Base-by-base conservation (phyloP, 768 basidiomycete species). In the Tubosaeta sp. region DNA sequence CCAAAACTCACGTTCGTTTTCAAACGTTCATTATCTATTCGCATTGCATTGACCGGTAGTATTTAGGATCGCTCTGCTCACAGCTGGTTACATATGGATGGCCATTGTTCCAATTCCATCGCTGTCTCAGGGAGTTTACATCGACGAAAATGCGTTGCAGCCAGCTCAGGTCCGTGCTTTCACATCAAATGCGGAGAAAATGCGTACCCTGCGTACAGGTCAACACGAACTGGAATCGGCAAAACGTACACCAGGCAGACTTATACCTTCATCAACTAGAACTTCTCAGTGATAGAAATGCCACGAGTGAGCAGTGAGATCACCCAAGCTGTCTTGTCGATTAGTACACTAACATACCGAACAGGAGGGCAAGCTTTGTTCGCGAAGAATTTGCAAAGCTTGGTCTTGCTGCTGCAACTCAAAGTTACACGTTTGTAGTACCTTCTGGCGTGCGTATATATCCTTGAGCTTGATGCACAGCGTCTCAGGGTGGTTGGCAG, bases 71-170 rank as follows among this genome's bases (percentile, higher is more conserved):
- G 41, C 72, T 5, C 70, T 97, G 25, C 77, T 91, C 48, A 48
- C 75, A 25, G 71, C 73, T 5, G 93, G 93, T 12, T 84, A 91
- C 66, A 45, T 81, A n/a, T 98, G 94, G 92, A 79, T 97, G 70
- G 57, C 86, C n/a, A 71, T 80, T 6, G 75, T 97, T 48, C 95
- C 95, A 4, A 76, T 78, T 12, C 74, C 82, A 6, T 71, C 71
- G 1, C 74, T 95, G 5, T 84, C 83, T 16, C 77, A 82, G 56
- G 67, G 72, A 9, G 89, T 84, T 9, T 95, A 92, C 65, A 87
- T 95, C 46, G 93, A 95, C 66, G 97, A 99, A 72, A 97, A 98
- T 67, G 95, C 97, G 1, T 71, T 99, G 17, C 91, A 95, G 62
- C 95, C 97, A 10, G 86, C 81, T 6, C 93, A 95, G 75, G 95